Base-by-base conservation (phyloP, 1,139 yeast genomes). In the Barnettozyma hawaiiensis region DNA sequence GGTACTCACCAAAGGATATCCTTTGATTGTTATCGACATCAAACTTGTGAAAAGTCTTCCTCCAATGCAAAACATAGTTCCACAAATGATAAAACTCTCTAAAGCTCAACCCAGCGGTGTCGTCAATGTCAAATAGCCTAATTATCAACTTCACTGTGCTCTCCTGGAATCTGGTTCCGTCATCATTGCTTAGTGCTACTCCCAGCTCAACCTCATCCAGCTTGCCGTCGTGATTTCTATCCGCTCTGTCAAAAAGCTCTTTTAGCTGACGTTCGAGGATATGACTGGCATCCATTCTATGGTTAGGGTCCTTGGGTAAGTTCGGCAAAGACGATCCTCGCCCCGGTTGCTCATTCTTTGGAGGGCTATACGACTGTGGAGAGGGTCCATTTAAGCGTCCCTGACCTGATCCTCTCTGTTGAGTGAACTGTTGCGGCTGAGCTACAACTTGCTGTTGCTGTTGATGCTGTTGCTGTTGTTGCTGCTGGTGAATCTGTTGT, bases 11-110 rank as follows among this genome's bases (percentile, higher is more conserved):
- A 55, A 77, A 75, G 11, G 83, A 75, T 36, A 83, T 79, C 48
- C 74, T 78, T 2, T 82, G 81, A 35, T 78, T 76, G 45, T 68
- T 67, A 61, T 81, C 76, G 27, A 69, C 58, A 55, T 83, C 92
- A 40, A 81, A 85, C 52, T 74, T 75, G 37, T 77, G 71, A 55
- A 82, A 82, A 12, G 81, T 69, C 57, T 77, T 79, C 47, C 81
- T 74, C 75, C 85, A 82, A 43, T 84, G 84, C n/a, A 80, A 70
- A 39, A 82, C 66, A 53, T 81, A 82, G 56, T 81, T 76, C 87
- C 89, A 82, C 40, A 82, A 66, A 46, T 81, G 78, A 39, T 76
- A 82, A 59, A 83, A 83, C 61, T 83, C 90, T 41, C 75, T 79
- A 52, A 78, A 82, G 49, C 76, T 78, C 36, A 75, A 67, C 2